A percentile compares a stretch with the other conserved stretches of the same genome.
Evolutionary conservation across 1,284 basidiomycete genomes (phyloP).

Genomic region (Omphalotus olearius): DNA sequence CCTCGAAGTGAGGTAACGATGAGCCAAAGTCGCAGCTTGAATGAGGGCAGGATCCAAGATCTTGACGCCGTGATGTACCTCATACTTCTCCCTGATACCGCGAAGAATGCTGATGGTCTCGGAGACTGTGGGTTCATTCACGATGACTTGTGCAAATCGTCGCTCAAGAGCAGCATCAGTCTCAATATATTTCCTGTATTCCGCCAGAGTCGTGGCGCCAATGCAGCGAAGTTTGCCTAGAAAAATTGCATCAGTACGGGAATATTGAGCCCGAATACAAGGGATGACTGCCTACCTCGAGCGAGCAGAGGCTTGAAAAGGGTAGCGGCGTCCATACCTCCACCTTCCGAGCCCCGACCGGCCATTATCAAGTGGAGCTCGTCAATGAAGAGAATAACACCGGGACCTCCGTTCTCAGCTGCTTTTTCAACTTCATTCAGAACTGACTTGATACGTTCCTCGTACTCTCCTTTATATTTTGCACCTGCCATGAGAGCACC

Average conservation of each 20-base stretch:
- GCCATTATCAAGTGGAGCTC: constrained; percentile 93
- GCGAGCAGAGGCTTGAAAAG: constrained; percentile 89
- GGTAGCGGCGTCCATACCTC: constrained; percentile 85
- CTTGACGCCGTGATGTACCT: constrained; percentile 85
- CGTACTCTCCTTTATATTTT: constrained; percentile 96
- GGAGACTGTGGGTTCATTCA: constrained; percentile 88
- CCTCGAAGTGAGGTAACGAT: constrained; percentile 88
- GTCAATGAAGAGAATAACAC: constrained; percentile 94
- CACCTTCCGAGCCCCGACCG: constrained; percentile 69
- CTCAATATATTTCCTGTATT: constrained; percentile 96
- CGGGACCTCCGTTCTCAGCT: constrained; percentile 71
- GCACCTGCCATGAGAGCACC: constrained; percentile 96
- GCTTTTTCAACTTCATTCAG: constrained; percentile 93
- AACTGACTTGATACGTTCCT: constrained; percentile 94
- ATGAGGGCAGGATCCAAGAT: constrained; percentile 92
- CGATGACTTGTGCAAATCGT: constrained; percentile 90
- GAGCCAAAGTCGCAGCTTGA: constrained; percentile 87
- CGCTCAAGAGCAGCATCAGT: constrained; percentile 93
- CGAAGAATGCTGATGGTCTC: constrained; percentile 94
- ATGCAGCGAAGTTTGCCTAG: constrained; percentile 73
- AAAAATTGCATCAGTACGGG: not conserved
- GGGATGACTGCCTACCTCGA: constrained; percentile 70
- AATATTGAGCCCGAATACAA: not conserved
- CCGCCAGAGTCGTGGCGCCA: constrained; percentile 90
- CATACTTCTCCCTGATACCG: constrained; percentile 68